These are phyloP conservation scores for Silybum marianum DNA, from an alignment of 129 eudicot genomes.

Conservation along the genomic window DNA sequence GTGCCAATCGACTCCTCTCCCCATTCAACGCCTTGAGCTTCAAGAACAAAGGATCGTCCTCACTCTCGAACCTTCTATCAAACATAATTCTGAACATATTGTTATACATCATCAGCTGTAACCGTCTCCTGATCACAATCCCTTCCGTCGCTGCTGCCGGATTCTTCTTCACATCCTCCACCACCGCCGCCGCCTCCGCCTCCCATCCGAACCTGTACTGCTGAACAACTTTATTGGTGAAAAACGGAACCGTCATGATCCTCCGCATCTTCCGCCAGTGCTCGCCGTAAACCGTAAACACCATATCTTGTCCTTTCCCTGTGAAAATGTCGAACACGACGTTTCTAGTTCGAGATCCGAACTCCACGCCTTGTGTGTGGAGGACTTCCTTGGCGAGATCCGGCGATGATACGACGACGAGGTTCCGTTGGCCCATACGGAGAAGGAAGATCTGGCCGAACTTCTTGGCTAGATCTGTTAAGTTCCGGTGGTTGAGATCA, in stretches of 20 bases:
- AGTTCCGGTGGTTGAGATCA: constrained; percentile 67
- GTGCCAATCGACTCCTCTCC: constrained; percentile 81
- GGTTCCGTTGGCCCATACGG: constrained; percentile 73
- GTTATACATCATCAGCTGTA: constrained; percentile 85
- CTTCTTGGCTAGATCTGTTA: constrained; percentile 56
- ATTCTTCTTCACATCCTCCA: constrained; percentile 74
- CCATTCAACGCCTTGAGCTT: constrained; percentile 81
- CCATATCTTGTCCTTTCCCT: constrained; percentile 94
- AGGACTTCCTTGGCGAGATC: constrained; percentile 43
- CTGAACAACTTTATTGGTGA: constrained; percentile 84
- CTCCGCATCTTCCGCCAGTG: constrained; percentile 96
- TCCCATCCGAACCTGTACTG: constrained; percentile 84
- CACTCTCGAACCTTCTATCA: constrained; percentile 72
- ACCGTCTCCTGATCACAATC: constrained; percentile 61
- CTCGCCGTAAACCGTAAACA: constrained; percentile 82
- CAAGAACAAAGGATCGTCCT: constrained; percentile 74
- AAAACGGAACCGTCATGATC: constrained; percentile 87
- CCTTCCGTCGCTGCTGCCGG: constrained; percentile 65
- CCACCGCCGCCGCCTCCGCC: constrained; percentile 70
- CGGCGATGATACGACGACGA: constrained; percentile 43
- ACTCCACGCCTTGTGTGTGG: constrained; percentile 70
- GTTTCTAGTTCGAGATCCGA: constrained; percentile 85
- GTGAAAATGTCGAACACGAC: constrained; percentile 90
- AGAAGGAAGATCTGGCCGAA: constrained; percentile 63
- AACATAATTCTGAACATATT: constrained; percentile 90